These are phyloP conservation scores for Leishmania arabica DNA, from an alignment of 208 protist species.

Conservation along the genomic window DNA sequence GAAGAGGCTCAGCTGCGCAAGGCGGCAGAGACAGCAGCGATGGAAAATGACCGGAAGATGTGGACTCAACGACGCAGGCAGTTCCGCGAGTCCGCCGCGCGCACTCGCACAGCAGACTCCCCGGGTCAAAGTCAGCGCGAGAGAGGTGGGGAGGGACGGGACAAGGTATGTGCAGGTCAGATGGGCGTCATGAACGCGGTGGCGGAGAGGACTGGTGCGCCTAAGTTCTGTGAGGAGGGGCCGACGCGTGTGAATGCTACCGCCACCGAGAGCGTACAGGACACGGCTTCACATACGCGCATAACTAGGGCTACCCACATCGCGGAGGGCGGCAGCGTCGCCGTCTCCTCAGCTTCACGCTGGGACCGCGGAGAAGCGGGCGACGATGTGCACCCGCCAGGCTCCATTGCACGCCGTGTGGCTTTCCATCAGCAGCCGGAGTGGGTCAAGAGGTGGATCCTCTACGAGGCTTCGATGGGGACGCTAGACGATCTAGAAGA, in stretches of 20 bases:
- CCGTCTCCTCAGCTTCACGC: too few relatives aligned
- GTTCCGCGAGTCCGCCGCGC: background rate
- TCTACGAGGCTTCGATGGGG: constrained; percentile 90
- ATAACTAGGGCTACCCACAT: background rate
- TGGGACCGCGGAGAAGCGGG: background rate
- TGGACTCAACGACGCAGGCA: constrained; percentile 17
- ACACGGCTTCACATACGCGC: too few relatives aligned
- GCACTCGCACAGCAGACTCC: background rate
- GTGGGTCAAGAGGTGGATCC: constrained; percentile 82
- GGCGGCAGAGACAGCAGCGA: constrained; percentile 22
- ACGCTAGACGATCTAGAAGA: constrained; percentile 69
- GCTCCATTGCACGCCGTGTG: constrained; percentile 19
- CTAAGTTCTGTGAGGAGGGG: background rate
- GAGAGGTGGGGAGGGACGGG: too few relatives aligned
- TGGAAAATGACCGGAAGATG: constrained; percentile 26
- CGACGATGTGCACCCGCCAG: constrained; percentile 13
- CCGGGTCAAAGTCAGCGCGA: background rate
- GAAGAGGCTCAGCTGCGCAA: constrained; percentile 20
- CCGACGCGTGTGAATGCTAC: background rate
- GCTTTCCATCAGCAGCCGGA: constrained; percentile 46
- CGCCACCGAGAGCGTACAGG: background rate
- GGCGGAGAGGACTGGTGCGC: background rate
- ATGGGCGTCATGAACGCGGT: background rate
- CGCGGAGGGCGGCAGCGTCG: background rate
- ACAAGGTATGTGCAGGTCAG: too few relatives aligned